Evolutionary conservation across 1,284 basidiomycete genomes (phyloP), one percentile per base, ranked within the genome.

Genomic region (Anthracocystis panici-leucophaei): DNA sequence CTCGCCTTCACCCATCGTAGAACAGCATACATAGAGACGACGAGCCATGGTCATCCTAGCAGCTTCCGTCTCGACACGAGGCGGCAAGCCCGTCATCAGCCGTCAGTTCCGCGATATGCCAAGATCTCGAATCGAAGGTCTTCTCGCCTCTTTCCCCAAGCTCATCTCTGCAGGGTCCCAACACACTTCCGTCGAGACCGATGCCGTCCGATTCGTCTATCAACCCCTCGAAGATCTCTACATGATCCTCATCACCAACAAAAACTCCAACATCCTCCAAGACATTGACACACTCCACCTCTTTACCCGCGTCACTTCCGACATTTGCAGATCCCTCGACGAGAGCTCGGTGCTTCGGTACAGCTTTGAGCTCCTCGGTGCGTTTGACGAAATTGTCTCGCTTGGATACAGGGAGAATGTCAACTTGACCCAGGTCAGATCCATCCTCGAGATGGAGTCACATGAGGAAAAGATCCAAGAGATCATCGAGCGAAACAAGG

Each of bases 381-480:
- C 95, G 12, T 98, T 99, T 83, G 97, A 99, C 86, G 97, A 99
- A 88, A 92, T 98, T 80, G 92, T 98, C 65, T 93, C 91, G 79
- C 85, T 97, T 77, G 97, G 97, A 1, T 98, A 96, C 87, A 89
- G 95, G 82, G 97, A 99, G 87, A 92, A 93, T 72, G 92, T 97
- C 57, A 94, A 92, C 82, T 87, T 99, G 52, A 90, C 92, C 86
- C 95, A 98, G 86, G 93, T 99, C 49, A 88, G 93, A 78, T 96
- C 89, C 81, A 91, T 97, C 42, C 87, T 99, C 77, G 97, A 98
- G 88, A 98, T 97, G 92, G 97, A 99, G 88, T 94, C 92, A 86
- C 97, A 99, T 87, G 97, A 99, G 86, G 97, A 99, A 88, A 98
- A 97, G 88, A 98, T 99, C 75, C 95, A 99, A 85, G 97, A 99